Percentiles rank a stretch among this genome's conserved stretches.
phyloP scores from a whole-genome alignment of 768 basidiomycete species.

The Amanita pseudoporphyria region DNA sequence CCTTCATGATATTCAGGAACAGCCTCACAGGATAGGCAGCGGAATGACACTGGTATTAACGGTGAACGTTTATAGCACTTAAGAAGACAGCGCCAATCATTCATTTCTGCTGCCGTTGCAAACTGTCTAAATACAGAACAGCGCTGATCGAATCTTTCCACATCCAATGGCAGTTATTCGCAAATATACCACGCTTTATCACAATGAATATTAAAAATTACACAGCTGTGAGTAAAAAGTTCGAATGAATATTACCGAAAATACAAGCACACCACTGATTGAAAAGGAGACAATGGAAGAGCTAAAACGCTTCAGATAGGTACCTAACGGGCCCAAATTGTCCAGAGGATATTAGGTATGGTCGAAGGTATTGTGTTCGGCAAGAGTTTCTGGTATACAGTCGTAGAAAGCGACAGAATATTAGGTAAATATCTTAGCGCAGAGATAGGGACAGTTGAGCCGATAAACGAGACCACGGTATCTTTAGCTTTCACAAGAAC shows the following conservation, averaged over 20 bases:
- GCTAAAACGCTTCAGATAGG: background rate
- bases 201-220: background rate
- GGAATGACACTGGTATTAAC: too few relatives aligned
- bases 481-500: background rate
- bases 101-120: too few relatives aligned
- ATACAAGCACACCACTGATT: background rate
- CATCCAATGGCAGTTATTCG: too few relatives aligned
- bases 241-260: background rate
- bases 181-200: too few relatives aligned
- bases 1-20: background rate
- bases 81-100: too few relatives aligned
- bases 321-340: background rate
- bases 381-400: slow-evolving; percentile 8
- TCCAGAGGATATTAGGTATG: slow-evolving; percentile 3
- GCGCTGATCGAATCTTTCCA: too few relatives aligned
- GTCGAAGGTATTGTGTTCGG: background rate
- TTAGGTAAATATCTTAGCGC: slow-evolving; percentile 6
- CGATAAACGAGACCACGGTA: background rate
- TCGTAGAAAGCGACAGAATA: slow-evolving; percentile 4
- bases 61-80: too few relatives aligned
- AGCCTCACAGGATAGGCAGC: background rate
- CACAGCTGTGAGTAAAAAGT: background rate
- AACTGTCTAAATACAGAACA: background rate
- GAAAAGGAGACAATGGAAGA: background rate
- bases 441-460: background rate